Percentiles rank a stretch among this genome's conserved stretches.
Conservation (phyloP, 1,139 yeast genomes). For the Saccharomyces hybrid region DNA sequence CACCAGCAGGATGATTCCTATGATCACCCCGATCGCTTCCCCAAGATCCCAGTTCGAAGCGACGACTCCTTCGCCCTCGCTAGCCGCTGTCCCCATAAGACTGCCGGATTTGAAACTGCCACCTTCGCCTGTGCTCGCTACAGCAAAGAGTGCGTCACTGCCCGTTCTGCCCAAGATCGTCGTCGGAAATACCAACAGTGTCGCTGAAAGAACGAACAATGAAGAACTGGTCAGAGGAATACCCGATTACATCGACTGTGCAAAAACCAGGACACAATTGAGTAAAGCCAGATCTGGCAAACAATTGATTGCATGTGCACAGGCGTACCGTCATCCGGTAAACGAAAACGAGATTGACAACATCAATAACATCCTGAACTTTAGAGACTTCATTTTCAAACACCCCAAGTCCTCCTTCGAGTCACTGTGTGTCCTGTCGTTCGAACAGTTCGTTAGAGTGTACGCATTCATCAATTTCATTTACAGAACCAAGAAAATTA, state of each 20-base stretch:
- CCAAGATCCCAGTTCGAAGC: not conserved
- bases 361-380: not conserved
- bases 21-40: not conserved
- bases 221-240: not conserved
- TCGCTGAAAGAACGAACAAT: not conserved
- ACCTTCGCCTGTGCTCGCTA: not conserved
- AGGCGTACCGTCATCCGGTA: not conserved
- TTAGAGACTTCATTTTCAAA: not conserved
- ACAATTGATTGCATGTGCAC: not conserved
- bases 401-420: not conserved
- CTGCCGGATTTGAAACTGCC: not conserved
- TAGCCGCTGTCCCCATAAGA: not conserved
- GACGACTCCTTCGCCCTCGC: not conserved
- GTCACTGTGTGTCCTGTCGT: not conserved
- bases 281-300: not conserved
- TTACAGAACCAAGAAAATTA: not conserved
- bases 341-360: not conserved
- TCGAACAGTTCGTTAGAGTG: not conserved
- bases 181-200: not conserved
- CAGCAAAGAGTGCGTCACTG: not conserved
- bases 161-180: not conserved
- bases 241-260: not conserved
- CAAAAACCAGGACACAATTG: not conserved
- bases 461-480: not conserved
- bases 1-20: not conserved